These are phyloP conservation scores for Astrothelium macrocarpum DNA, from an alignment of 495 filamentous ascomycete genomes.

Conservation along the genomic window DNA sequence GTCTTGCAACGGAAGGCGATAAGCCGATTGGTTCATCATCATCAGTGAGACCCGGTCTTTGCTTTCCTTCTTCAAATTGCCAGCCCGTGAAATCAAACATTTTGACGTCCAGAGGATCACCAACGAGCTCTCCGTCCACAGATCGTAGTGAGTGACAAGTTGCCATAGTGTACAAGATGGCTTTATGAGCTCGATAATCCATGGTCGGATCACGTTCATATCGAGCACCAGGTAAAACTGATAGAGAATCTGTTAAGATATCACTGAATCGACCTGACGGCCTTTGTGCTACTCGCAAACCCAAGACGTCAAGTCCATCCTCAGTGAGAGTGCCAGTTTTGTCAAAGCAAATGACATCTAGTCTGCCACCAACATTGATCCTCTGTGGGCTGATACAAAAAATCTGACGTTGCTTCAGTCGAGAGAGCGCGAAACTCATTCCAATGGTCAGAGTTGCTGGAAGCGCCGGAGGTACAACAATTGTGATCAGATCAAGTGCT, in stretches of 20 bases:
- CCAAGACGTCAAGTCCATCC: constrained; percentile 92
- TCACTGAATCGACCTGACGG: constrained; percentile 55
- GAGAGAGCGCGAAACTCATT: constrained; percentile 83
- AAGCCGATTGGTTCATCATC: constrained; percentile 58
- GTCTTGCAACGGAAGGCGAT: constrained; percentile 74
- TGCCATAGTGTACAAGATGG: constrained; percentile 85
- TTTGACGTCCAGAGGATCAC: constrained; percentile 92
- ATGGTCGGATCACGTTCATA: constrained; percentile 47
- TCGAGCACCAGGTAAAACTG: constrained; percentile 44
- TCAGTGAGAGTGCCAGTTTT: constrained; percentile 98
- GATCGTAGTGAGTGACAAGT: constrained; percentile 88
- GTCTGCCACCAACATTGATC: constrained; percentile 91
- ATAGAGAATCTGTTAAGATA: constrained; percentile 44
- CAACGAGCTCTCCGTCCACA: constrained; percentile 79
- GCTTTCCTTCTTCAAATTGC: constrained; percentile 79
- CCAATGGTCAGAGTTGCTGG: constrained; percentile 95
- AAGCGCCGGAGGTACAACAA: constrained; percentile 94
- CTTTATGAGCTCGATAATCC: constrained; percentile 55
- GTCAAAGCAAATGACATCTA: constrained; percentile 96
- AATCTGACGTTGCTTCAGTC: constrained; percentile 77
- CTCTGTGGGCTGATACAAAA: constrained; percentile 97
- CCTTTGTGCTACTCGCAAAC: constrained; percentile 62
- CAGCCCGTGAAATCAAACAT: constrained; percentile 98
- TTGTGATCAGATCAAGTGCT: constrained; percentile 92
- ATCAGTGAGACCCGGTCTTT: constrained; percentile 45